A percentile compares a stretch with the other conserved stretches of the same genome.
Evolutionary conservation across 257 asterid genomes (phyloP).

Genomic region (Solanum stenotomum): DNA sequence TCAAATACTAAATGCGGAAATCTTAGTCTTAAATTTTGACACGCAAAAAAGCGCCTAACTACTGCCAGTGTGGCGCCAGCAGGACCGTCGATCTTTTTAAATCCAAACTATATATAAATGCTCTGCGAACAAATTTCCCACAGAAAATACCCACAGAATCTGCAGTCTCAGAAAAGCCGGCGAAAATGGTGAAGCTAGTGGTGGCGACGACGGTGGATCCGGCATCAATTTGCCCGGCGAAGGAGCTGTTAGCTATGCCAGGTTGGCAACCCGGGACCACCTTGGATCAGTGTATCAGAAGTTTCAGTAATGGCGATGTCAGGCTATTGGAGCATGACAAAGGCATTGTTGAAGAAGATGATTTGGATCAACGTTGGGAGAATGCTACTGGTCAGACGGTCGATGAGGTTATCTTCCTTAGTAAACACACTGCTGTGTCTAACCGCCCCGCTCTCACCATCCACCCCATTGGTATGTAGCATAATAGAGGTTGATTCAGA

Average conservation of each 20-base stretch:
- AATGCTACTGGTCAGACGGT: constrained; percentile 59
- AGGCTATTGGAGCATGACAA: constrained; percentile 66
- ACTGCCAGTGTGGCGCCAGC: background rate
- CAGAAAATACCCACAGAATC: background rate
- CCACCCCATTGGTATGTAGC: constrained; percentile 65
- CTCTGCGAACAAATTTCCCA: background rate
- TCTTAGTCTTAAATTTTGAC: background rate
- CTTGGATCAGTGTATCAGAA: constrained; percentile 44
- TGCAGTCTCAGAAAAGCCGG: background rate
- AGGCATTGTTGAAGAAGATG: constrained; percentile 57
- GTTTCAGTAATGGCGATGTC: constrained; percentile 49
- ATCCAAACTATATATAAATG: background rate
- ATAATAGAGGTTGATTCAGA: background rate
- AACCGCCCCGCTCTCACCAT: constrained; percentile 77
- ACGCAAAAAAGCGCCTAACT: background rate
- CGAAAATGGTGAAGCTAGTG: constrained; percentile 60
- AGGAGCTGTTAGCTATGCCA: constrained; percentile 61
- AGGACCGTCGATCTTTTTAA: no score
- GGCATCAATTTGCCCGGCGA: constrained; percentile 79
- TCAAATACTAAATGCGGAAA: no score
- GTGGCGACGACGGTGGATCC: constrained; percentile 89
- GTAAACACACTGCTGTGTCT: constrained; percentile 76
- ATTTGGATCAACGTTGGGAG: constrained; percentile 82
- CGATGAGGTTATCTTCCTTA: constrained; percentile 65
- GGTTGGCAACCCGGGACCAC: constrained; percentile 67